phyloP scores from a whole-genome alignment of 495 filamentous ascomycete species.

The Evernia prunastri region DNA sequence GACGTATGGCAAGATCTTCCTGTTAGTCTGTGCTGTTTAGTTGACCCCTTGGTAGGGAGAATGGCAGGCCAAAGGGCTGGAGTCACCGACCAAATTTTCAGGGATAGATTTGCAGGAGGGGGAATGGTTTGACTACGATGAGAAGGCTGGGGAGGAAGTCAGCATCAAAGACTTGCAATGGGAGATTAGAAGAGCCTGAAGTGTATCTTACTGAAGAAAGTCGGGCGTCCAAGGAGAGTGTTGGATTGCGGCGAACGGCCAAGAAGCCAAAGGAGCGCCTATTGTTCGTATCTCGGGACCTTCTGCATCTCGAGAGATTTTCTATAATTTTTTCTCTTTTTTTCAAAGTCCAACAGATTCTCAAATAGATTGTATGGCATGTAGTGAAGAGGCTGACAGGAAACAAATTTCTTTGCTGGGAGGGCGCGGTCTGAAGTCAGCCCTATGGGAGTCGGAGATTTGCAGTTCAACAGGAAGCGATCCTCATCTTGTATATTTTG shows the following conservation, averaged over 20 bases:
- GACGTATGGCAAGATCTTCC: slow-evolving; percentile 51
- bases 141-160: slow-evolving; percentile 71
- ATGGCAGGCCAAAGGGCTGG: slow-evolving; percentile 76
- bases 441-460: neutral
- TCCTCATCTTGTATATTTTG: neutral
- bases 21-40: neutral
- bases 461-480: neutral
- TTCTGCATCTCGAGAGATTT: neutral
- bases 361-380: neutral
- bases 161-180: slow-evolving; percentile 90
- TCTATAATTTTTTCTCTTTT: no score
- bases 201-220: no score
- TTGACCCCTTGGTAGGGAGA: slow-evolving; percentile 54
- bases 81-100: slow-evolving; percentile 70
- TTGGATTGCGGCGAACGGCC: neutral
- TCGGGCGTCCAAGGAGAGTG: no score
- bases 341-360: no score
- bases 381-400: neutral
- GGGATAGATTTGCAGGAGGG: slow-evolving; percentile 77
- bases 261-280: neutral
- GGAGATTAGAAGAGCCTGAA: slow-evolving; percentile 64
- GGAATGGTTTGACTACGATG: slow-evolving; percentile 88
- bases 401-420: neutral
- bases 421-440: neutral
- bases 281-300: neutral